phyloP scores from a whole-genome alignment of 2,329 filamentous ascomycete genomes.

The Cryphonectria japonica region DNA sequence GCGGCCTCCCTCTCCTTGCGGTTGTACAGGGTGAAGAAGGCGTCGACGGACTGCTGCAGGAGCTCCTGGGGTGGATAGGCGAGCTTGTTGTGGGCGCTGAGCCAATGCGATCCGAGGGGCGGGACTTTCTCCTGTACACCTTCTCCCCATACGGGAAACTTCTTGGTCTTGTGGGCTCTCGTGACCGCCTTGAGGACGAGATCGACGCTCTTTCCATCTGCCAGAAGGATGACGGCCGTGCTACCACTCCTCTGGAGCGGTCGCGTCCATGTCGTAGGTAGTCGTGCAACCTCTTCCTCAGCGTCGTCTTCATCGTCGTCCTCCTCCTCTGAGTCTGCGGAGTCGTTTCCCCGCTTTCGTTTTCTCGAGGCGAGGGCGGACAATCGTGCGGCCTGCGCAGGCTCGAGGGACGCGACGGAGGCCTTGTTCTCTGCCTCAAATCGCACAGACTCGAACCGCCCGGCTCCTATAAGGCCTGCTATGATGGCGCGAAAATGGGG shows the following conservation, averaged over 20 bases:
- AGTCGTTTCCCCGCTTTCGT: constrained; percentile 49
- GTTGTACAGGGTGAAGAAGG: constrained; percentile 84
- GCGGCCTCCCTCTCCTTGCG: constrained; percentile 67
- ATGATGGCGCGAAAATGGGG: constrained; percentile 78
- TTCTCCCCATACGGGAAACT: constrained; percentile 70
- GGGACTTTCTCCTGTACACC: constrained; percentile 61
- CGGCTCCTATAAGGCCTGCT: constrained; percentile 71
- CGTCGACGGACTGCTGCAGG: constrained; percentile 77
- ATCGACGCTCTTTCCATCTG: constrained; percentile 79
- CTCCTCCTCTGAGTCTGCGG: constrained; percentile 43
- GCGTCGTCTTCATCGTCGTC: constrained; percentile 59
- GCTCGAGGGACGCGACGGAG: constrained; percentile 45
- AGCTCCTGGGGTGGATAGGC: constrained; percentile 69
- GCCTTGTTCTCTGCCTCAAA: constrained; percentile 68
- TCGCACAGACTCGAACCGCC: constrained; percentile 74
- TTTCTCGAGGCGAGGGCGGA: constrained; percentile 50
- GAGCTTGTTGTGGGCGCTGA: constrained; percentile 70
- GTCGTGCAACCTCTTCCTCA: constrained; percentile 59
- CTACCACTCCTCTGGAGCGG: constrained; percentile 73
- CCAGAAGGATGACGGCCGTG: constrained; percentile 80
- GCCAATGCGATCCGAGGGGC: constrained; percentile 59
- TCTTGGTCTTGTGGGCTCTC: constrained; percentile 62
- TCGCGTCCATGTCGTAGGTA: constrained; percentile 77
- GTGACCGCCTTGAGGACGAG: constrained; percentile 75
- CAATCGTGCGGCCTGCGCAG: constrained; percentile 47